Percentiles rank a stretch among this genome's conserved stretches.
Conservation (phyloP, 2,329 filamentous ascomycete species). For the Thielaviopsis ethacetica region DNA sequence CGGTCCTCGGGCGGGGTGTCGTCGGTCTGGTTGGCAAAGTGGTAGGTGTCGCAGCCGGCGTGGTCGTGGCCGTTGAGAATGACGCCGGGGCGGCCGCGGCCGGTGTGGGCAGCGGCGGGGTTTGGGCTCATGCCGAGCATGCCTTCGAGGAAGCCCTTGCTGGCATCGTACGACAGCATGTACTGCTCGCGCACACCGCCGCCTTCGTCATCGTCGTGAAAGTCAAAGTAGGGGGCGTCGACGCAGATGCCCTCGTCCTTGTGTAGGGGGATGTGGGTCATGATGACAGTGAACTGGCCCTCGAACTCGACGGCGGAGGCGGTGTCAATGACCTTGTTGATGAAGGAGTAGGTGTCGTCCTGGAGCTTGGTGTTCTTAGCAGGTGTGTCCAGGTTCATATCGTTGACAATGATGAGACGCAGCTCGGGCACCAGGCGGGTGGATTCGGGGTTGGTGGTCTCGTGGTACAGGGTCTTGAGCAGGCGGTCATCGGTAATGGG, state of each 20-base stretch:
- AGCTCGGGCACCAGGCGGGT: slow-evolving; percentile 46
- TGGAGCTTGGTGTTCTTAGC: slow-evolving; percentile 52
- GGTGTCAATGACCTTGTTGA: slow-evolving; percentile 50
- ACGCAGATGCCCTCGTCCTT: slow-evolving; percentile 71
- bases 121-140: slow-evolving; percentile 64
- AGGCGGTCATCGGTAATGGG: slow-evolving; percentile 25
- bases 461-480: slow-evolving; percentile 26
- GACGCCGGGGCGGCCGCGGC: slow-evolving; percentile 55
- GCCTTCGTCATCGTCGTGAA: slow-evolving; percentile 48
- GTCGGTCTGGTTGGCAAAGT: slow-evolving; percentile 54
- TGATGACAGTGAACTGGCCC: slow-evolving; percentile 61
- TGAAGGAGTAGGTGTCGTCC: slow-evolving; percentile 59
- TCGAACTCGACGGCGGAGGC: slow-evolving; percentile 43
- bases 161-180: slow-evolving; percentile 59
- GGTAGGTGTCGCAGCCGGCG: slow-evolving; percentile 78
- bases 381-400: slow-evolving; percentile 84
- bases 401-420: slow-evolving; percentile 73
- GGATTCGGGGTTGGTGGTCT: slow-evolving; percentile 27
- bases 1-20: slow-evolving; percentile 24
- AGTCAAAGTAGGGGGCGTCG: slow-evolving; percentile 70
- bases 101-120: slow-evolving; percentile 36
- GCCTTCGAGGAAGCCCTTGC: slow-evolving; percentile 62
- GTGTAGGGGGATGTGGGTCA: slow-evolving; percentile 85
- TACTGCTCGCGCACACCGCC: slow-evolving; percentile 80
- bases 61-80: slow-evolving; percentile 92